Conservation (phyloP, 225 moss, liverwort and hornwort species). For the Marchantia paleacea region DNA sequence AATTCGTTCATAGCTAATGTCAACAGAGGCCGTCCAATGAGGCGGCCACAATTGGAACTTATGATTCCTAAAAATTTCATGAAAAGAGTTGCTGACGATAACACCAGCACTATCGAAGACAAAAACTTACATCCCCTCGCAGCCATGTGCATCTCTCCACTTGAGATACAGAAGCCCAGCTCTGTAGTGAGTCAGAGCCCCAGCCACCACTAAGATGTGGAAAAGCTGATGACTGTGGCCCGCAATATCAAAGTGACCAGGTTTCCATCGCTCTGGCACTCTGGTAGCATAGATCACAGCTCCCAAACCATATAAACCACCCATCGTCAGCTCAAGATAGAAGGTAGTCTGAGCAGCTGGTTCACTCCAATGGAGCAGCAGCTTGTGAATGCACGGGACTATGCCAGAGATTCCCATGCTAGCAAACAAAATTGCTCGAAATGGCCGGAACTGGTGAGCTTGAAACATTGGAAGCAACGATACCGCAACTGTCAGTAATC, state of each 20-base stretch:
- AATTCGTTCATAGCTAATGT: neutral
- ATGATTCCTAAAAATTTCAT: neutral
- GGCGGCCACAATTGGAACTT: neutral
- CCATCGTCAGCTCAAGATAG: conserved; percentile 61
- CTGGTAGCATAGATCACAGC: conserved; percentile 74
- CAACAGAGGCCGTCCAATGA: neutral
- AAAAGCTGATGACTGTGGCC: conserved; percentile 93
- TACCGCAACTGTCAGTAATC: conserved; percentile 46
- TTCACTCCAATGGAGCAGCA: conserved; percentile 62
- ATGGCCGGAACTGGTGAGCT: conserved; percentile 53
- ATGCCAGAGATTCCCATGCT: conserved; percentile 80
- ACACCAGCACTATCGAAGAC: neutral
- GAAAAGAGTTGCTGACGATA: neutral
- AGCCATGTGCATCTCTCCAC: conserved; percentile 89
- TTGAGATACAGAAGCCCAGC: conserved; percentile 79
- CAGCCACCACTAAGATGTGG: conserved; percentile 79
- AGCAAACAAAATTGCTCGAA: conserved; percentile 68
- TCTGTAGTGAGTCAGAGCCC: conserved; percentile 79
- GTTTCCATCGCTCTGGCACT: conserved; percentile 85
- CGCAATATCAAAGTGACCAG: conserved; percentile 81
- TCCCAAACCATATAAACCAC: conserved; percentile 63
- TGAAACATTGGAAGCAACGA: conserved; percentile 81
- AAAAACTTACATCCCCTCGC: conserved; percentile 18
- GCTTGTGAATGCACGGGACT: conserved; percentile 76
- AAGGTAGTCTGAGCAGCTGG: conserved; percentile 64